Evolutionary conservation across 2,329 filamentous ascomycete genomes (phyloP).

Genomic region (Tolypocladium sp.): DNA sequence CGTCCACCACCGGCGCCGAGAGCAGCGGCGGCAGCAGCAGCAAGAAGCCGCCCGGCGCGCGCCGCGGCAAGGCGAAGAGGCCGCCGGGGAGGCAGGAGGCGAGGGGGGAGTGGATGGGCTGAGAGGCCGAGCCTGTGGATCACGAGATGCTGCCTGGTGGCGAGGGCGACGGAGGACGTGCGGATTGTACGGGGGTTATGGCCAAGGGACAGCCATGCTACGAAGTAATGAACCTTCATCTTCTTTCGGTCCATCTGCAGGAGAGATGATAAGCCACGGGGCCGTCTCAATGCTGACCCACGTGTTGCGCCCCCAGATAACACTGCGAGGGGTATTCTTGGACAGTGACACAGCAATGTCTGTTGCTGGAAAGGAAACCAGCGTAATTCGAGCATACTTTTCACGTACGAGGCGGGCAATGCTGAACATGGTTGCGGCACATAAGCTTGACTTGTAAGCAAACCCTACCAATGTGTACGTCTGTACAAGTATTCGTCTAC

Average conservation of each 20-base stretch:
- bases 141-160: not conserved
- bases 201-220: not conserved
- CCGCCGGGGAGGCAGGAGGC: not conserved
- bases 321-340: no score
- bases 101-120: not conserved
- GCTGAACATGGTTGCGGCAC: not conserved
- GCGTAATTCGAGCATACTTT: no score
- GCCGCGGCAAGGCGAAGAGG: not conserved
- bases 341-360: no score
- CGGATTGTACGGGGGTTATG: not conserved
- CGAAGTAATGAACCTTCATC: not conserved
- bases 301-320: no score
- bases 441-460: not conserved
- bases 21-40: not conserved
- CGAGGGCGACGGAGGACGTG: not conserved
- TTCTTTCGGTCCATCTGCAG: not conserved
- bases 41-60: not conserved
- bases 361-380: no score
- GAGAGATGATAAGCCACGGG: not conserved
- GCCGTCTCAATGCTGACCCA: no score
- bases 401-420: not conserved
- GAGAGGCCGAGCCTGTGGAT: not conserved
- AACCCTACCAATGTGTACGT: not conserved
- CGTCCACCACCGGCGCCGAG: not conserved
- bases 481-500: not conserved